These are phyloP conservation scores for Hura crepitans DNA, from an alignment of 441 rosid genomes.

Conservation along the genomic window DNA sequence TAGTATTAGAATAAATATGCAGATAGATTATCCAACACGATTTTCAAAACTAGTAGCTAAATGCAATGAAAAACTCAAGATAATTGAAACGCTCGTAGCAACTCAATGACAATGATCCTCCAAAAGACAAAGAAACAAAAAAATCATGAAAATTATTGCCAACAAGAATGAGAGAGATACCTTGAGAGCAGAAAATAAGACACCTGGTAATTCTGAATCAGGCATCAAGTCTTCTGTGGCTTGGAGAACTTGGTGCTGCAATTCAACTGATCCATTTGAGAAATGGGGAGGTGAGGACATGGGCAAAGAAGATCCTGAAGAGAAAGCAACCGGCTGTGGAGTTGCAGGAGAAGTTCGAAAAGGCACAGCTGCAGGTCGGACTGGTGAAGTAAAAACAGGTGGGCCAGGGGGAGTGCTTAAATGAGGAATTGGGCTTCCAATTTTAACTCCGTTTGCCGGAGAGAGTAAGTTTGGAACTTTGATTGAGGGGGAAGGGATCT, in stretches of 20 bases:
- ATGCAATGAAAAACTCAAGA: not conserved
- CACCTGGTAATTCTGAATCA: conserved; percentile 53
- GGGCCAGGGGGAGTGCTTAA: conserved; percentile 95
- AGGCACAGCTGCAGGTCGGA: conserved; percentile 92
- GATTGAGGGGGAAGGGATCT: conserved; percentile 52
- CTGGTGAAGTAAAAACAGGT: conserved; percentile 87
- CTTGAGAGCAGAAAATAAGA: conserved; percentile 77
- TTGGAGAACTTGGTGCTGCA: conserved; percentile 53
- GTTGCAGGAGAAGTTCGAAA: conserved; percentile 84
- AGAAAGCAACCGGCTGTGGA: conserved; percentile 83
- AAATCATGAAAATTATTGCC: not conserved
- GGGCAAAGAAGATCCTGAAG: conserved; percentile 68
- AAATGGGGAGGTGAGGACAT: conserved; percentile 78
- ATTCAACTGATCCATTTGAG: conserved; percentile 60
- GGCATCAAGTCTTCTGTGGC: conserved; percentile 46
- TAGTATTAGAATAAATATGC: not conserved
- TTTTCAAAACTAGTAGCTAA: conserved; percentile 1
- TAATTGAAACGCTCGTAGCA: not conserved
- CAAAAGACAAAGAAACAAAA: not conserved
- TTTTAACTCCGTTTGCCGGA: conserved; percentile 57
- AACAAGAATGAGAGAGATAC: conserved; percentile 35
- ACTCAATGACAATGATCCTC: not conserved
- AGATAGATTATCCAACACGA: conserved; percentile 4
- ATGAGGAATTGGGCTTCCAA: conserved; percentile 65
- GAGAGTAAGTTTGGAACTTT: conserved; percentile 47